Evolutionary conservation across 106 monocot genomes (phyloP), one percentile per base, ranked within the genome.

Genomic region (Platanthera guangdongensis): DNA sequence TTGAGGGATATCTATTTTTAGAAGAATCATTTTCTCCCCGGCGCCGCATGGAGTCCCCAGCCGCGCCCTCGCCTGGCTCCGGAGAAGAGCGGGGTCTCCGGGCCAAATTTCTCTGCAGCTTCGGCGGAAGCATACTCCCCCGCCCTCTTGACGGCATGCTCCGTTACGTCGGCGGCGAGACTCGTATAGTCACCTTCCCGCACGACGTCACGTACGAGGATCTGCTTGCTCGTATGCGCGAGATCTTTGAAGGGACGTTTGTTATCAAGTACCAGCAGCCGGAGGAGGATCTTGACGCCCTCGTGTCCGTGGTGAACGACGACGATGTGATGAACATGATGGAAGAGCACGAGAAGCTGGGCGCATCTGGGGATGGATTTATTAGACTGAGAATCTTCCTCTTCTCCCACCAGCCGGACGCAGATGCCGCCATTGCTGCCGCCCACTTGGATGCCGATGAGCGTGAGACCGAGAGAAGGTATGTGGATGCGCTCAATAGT

Each of bases 111-210:
- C 89, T 99, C 18, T 94, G 94, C 86, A 94, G 94, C 85, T 99
- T 94, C 76, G 97, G 94, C 16, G 97, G 97, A 19, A 82, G 82
- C 74, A 87, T 94, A 80, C 82, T 99, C 18, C 99, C 99, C n/a
- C 94, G 99, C 54, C 99, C 94, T 52, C 78, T 88, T 14, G 94
- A 92, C 75, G 99, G 94, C 0, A 85, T 83, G 75, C 94, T 94
- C 48, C 92, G 99, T n/a, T 99, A 99, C 80, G 94, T 94, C 25
- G 99, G 99, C 55, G 99, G 99, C 4, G 99, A 99, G 81, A 99
- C 94, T 5, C 86, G 99, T 54, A 99, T 99, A 71, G 82, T 94
- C 16, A 81, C 83, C 68, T 79, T 99, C 22, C 90, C 88, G 1
- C 87, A 85, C 5, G 84, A 85, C 77, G 83, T 86, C 12, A 80